These are phyloP conservation scores for Setomelanomma holmii DNA, from an alignment of 2,329 filamentous ascomycete genomes.

Conservation along the genomic window DNA sequence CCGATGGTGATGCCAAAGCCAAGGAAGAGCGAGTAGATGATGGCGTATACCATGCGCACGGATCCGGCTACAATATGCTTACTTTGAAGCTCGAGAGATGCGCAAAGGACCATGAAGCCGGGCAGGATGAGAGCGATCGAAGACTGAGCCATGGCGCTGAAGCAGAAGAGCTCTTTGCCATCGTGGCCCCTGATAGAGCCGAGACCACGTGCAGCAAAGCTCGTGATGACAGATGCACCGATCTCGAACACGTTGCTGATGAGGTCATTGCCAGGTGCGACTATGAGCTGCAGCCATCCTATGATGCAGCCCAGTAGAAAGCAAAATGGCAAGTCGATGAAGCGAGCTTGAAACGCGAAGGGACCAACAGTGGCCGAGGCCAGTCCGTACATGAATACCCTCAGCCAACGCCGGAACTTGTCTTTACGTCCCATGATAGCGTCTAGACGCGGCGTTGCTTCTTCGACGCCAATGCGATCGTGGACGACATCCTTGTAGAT, in stretches of 20 bases:
- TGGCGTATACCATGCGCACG: slow-evolving; percentile 59
- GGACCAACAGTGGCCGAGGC: slow-evolving; percentile 79
- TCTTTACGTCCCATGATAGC: slow-evolving; percentile 65
- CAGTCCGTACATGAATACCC: slow-evolving; percentile 74
- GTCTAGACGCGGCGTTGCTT: slow-evolving; percentile 69
- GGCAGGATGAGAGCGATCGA: slow-evolving; percentile 59
- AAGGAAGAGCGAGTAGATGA: slow-evolving; percentile 61
- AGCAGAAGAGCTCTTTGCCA: slow-evolving; percentile 57
- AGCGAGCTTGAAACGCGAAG: slow-evolving; percentile 78
- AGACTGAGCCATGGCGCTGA: slow-evolving; percentile 59
- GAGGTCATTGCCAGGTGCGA: slow-evolving; percentile 76
- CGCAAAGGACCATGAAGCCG: slow-evolving; percentile 60
- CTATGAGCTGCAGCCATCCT: slow-evolving; percentile 75
- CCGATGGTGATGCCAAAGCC: slow-evolving; percentile 61
- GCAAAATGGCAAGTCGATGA: slow-evolving; percentile 78
- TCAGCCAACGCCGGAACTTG: slow-evolving; percentile 58
- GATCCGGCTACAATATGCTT: slow-evolving; percentile 58
- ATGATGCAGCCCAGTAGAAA: slow-evolving; percentile 79
- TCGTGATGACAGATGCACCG: slow-evolving; percentile 57
- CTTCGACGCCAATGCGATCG: slow-evolving; percentile 74
- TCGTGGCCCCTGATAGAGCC: slow-evolving; percentile 52
- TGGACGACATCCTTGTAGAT: slow-evolving; percentile 86
- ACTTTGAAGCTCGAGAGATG: slow-evolving; percentile 57
- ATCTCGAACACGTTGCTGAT: slow-evolving; percentile 64
- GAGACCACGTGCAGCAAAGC: slow-evolving; percentile 57